phyloP scores from a whole-genome alignment of 176 grass and related monocot species.

The Cenchrus americanus region DNA sequence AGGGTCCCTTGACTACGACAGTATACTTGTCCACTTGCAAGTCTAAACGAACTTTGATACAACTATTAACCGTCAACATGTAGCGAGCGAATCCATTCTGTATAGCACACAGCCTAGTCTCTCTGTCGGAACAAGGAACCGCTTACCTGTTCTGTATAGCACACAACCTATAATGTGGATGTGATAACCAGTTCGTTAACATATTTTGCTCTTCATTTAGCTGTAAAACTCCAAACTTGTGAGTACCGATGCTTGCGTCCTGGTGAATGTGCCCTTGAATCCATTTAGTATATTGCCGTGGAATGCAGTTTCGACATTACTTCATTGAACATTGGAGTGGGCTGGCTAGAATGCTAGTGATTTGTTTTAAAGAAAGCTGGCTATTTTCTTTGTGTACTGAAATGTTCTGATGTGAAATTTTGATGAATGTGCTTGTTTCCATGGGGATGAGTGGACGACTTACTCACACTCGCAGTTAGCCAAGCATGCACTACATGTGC shows the following conservation, averaged over 20 bases:
- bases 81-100: background rate
- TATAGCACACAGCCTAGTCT: background rate
- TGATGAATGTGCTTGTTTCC: background rate
- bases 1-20: no score
- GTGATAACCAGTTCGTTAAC: background rate
- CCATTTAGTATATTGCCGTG: background rate
- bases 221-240: slow-evolving; percentile 15
- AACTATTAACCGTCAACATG: no score
- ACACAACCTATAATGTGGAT: background rate
- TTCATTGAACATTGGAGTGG: background rate
- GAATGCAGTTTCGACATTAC: background rate
- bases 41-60: no score
- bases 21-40: no score
- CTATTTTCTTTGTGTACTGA: background rate
- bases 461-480: background rate
- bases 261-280: background rate
- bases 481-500: background rate
- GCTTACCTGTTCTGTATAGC: background rate
- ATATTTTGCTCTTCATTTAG: background rate
- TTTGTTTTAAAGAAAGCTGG: no score
- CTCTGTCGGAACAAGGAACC: background rate
- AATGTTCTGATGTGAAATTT: background rate
- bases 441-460: background rate
- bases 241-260: background rate
- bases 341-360: background rate